Evolutionary conservation across 768 basidiomycete genomes (phyloP).

Genomic region (Psilocybe subaeruginosa): DNA sequence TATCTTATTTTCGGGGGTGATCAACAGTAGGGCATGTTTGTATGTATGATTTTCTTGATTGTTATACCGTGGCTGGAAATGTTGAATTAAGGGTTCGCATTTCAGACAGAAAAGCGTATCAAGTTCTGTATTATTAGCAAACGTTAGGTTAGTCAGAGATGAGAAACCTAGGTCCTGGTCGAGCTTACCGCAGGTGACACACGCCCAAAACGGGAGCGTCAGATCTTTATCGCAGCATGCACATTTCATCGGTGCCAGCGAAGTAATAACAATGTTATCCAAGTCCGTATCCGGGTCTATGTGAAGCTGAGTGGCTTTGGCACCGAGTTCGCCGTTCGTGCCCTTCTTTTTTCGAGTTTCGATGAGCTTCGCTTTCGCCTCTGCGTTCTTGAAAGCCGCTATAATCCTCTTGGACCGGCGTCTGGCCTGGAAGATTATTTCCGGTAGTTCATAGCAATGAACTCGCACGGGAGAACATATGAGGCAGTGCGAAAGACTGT

Average conservation of each 20-base stretch:
- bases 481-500: conserved; percentile 5
- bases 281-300: not conserved
- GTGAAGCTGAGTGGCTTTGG: not conserved
- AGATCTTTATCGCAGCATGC: conserved; percentile 5
- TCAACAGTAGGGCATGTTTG: not conserved
- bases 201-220: conserved; percentile 9
- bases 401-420: not conserved
- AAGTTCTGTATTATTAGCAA: not conserved
- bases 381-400: not conserved
- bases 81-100: not conserved
- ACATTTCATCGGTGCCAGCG: not conserved
- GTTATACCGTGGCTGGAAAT: not conserved
- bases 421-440: not conserved
- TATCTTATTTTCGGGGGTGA: not conserved
- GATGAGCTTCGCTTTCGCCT: not conserved
- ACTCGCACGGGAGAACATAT: not conserved
- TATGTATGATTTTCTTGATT: not conserved
- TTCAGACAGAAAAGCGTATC: not conserved
- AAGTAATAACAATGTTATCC: not conserved
- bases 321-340: not conserved
- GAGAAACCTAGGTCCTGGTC: too few relatives aligned
- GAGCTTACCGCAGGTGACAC: conserved; percentile 6
- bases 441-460: not conserved
- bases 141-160: not conserved
- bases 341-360: not conserved